Evolutionary conservation across 352 stramenopile species (phyloP).

Genomic region (Peronospora belbahrii): DNA sequence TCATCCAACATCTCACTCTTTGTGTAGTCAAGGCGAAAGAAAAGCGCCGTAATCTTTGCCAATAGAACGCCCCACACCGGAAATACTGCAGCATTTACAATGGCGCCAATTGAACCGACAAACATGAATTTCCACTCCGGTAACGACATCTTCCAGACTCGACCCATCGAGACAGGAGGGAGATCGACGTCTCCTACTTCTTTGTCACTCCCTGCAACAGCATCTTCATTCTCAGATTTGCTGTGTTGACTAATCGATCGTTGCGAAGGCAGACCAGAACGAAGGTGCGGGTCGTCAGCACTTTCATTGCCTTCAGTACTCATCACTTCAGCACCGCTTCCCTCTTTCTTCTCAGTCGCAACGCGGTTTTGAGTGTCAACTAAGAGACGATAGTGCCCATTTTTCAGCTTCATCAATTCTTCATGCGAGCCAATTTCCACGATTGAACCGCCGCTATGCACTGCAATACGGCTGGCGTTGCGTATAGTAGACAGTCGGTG

Average conservation of each 20-base stretch:
- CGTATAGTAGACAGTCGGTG: conserved; percentile 84
- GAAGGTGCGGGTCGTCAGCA: conserved; percentile 8
- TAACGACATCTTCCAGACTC: conserved; percentile 41
- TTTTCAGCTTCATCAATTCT: conserved; percentile 53
- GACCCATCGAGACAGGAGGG: conserved; percentile 25
- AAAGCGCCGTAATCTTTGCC: conserved; percentile 43
- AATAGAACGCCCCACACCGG: conserved; percentile 45
- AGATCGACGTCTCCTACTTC: conserved; percentile 22
- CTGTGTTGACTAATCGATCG: conserved; percentile 24
- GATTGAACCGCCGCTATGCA: conserved; percentile 66
- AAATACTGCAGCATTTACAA: conserved; percentile 40
- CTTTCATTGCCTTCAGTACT: conserved; percentile 9
- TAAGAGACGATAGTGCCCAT: conserved; percentile 30
- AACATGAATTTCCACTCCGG: conserved; percentile 37
- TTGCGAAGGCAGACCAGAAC: conserved; percentile 13
- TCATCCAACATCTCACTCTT: conserved; percentile 43
- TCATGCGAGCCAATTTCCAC: conserved; percentile 77
- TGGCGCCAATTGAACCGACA: conserved; percentile 24
- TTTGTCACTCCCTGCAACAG: not conserved
- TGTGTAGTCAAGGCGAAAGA: conserved; percentile 40
- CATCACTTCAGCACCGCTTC: conserved; percentile 2
- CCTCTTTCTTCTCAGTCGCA: conserved; percentile 11
- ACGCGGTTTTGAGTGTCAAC: conserved; percentile 30
- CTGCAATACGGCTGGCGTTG: conserved; percentile 76
- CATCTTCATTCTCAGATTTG: conserved; percentile 15